Percentiles rank a stretch among this genome's conserved stretches.
Conservation (phyloP, 2,329 filamentous ascomycete species). For the Fusarium tuaranense region DNA sequence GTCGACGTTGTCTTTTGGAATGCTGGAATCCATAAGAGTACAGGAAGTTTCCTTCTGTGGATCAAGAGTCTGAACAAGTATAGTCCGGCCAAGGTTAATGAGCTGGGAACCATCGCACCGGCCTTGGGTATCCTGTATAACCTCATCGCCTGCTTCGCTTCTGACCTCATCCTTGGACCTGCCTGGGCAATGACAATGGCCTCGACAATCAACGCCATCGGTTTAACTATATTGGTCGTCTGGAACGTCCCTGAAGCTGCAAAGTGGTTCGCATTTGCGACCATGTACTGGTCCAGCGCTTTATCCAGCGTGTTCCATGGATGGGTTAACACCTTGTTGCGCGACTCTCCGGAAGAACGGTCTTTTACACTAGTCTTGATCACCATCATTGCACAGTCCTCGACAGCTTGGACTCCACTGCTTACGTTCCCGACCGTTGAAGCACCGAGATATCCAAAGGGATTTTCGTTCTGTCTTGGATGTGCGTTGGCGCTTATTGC, state of each 20-base stretch:
- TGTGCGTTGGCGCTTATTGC: conserved; percentile 48
- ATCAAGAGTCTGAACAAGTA: conserved; percentile 65
- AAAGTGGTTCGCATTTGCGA: conserved; percentile 51
- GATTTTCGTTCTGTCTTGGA: conserved; percentile 53
- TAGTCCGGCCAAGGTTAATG: conserved; percentile 10
- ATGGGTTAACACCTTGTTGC: conserved; percentile 64
- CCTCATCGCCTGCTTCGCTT: not conserved
- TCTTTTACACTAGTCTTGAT: conserved; percentile 63
- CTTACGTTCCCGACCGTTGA: conserved; percentile 62
- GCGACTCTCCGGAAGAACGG: conserved; percentile 59
- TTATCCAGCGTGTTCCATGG: conserved; percentile 68
- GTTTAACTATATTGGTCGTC: not conserved
- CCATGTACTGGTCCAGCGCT: conserved; percentile 60
- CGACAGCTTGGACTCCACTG: conserved; percentile 67
- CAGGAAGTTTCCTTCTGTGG: conserved; percentile 67
- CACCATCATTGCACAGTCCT: conserved; percentile 65
- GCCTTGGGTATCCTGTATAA: not conserved
- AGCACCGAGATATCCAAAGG: conserved; percentile 56
- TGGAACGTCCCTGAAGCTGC: not conserved
- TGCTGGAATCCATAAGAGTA: conserved; percentile 55
- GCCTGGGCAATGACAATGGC: not conserved
- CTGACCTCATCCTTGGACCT: not conserved
- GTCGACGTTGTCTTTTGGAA: conserved; percentile 70
- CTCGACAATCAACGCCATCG: not conserved
- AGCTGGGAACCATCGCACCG: not conserved